Conservation (phyloP, 768 basidiomycete genomes). For the Leucocoprinus sp. region DNA sequence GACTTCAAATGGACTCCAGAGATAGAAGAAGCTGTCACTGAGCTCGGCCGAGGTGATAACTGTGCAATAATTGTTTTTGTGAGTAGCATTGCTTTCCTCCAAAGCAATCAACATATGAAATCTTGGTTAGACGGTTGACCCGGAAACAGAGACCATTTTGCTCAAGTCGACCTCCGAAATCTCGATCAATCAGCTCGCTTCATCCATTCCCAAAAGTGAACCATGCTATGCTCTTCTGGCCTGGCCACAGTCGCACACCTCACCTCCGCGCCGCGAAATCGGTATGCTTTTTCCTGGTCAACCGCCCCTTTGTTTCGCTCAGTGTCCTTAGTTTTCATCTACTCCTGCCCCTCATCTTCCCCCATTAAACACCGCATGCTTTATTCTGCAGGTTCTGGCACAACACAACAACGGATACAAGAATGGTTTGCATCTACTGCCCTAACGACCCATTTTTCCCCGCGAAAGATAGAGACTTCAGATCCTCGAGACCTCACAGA, state of each 20-base stretch:
- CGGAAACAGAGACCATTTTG: slow-evolving; percentile 49
- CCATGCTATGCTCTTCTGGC: slow-evolving; percentile 66
- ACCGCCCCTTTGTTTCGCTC: not conserved
- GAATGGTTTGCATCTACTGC: slow-evolving; percentile 36
- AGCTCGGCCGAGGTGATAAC: slow-evolving; percentile 41
- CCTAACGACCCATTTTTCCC: slow-evolving; percentile 31
- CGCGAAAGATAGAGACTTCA: slow-evolving; percentile 76
- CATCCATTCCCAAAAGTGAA: slow-evolving; percentile 44
- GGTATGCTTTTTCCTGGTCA: slow-evolving; percentile 30
- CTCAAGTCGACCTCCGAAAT: slow-evolving; percentile 34
- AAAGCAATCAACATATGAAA: not conserved
- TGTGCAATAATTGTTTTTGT: slow-evolving; percentile 61
- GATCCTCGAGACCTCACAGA: slow-evolving; percentile 69
- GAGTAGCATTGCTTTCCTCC: slow-evolving; percentile 21
- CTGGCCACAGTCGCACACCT: slow-evolving; percentile 41
- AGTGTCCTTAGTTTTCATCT: slow-evolving; percentile 67
- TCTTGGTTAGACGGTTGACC: slow-evolving; percentile 52
- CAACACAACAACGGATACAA: slow-evolving; percentile 51
- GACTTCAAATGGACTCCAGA: slow-evolving; percentile 64
- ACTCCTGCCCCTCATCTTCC: slow-evolving; percentile 78
- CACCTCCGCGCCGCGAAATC: slow-evolving; percentile 45
- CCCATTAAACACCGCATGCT: slow-evolving; percentile 85
- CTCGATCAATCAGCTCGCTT: slow-evolving; percentile 35
- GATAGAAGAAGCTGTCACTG: slow-evolving; percentile 53
- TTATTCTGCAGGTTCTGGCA: slow-evolving; percentile 64